Evolutionary conservation across 1,284 basidiomycete species (phyloP), one percentile per base, ranked within the genome.

Genomic region (Tilletia indica): DNA sequence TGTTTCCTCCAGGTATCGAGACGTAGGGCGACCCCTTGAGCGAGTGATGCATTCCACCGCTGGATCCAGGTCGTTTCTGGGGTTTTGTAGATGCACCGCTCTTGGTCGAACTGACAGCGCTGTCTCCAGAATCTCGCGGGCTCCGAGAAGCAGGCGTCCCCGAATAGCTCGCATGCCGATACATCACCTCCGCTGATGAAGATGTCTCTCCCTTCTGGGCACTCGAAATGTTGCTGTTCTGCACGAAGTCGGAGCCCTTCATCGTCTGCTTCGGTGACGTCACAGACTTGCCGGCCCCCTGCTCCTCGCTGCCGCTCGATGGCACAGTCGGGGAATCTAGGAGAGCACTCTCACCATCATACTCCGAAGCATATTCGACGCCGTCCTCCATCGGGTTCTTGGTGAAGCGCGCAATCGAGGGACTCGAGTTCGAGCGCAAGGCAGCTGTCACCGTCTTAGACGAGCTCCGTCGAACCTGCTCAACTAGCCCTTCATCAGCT

Each of bases 21-120:
- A 64, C 34, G 61, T 64, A 39, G 16, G 36, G 36, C 16, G 61
- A 38, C 0, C 36, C 36, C 34, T 39, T 64, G 31, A 64, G 19
- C 3, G 31, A 36, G 34, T 64, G 61, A 21, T 64, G 61, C 12
- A 39, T 19, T 14, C 36, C 61, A 2, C 61, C 61, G 61, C 34
- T n/a, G 4, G 61, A 64, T 8, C 61, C 61, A n/a, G 61, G 61
- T 9, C 61, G 61, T 2, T 42, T 38, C 61, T 64, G 42, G 34
- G 36, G 39, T 1, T 39, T 34, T 1, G 34, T 4, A 14, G 12
- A 38, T 0, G 61, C 31, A 42, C 4, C 16, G 61, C 61, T 39
- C 2, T 42, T 39, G 8, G 14, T 16, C 11, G 61, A 16, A n/a
- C 14, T 14, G 12, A 14, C 19, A 19, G 36, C 2, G 36, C 61